Percentiles rank a stretch among this genome's conserved stretches.
These are phyloP conservation scores for Trypanosoma platydactyli DNA, from an alignment of 208 protist genomes.

Conservation along the genomic window DNA sequence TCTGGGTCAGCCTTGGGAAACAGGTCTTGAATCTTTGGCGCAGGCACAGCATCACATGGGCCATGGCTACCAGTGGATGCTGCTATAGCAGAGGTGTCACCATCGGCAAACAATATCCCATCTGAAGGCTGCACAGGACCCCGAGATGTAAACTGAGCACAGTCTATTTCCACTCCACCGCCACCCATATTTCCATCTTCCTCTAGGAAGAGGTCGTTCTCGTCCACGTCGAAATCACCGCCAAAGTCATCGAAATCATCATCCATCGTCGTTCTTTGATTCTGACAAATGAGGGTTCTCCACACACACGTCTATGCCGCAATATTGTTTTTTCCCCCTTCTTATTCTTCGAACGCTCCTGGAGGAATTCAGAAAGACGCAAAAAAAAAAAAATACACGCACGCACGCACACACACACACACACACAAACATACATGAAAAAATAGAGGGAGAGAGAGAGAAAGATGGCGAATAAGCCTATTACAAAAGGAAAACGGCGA, in stretches of 20 bases:
- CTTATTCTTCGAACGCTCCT: neutral
- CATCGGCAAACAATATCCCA: neutral
- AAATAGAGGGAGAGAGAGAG: constrained; percentile 1
- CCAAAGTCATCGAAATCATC: constrained; percentile 31
- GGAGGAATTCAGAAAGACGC: constrained; percentile 6
- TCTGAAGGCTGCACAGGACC: neutral
- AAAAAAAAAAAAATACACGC: constrained; percentile 14
- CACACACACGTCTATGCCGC: neutral
- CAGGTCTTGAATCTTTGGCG: constrained; percentile 52
- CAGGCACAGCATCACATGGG: constrained; percentile 11
- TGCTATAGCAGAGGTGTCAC: neutral
- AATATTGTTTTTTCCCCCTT: neutral
- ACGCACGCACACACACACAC: neutral
- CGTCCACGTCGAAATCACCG: constrained; percentile 39
- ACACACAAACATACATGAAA: neutral
- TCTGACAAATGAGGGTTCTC: neutral
- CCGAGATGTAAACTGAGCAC: neutral
- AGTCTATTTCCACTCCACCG: constrained; percentile 13
- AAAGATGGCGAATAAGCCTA: neutral
- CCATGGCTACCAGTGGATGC: neutral
- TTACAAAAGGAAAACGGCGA: too few relatives aligned
- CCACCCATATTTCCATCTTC: constrained; percentile 15
- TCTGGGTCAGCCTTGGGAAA: constrained; percentile 66
- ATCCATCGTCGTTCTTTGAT: constrained; percentile 16
- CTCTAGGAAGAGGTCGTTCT: constrained; percentile 35